Base-by-base conservation (phyloP, 768 basidiomycete genomes). In the Cyclocybe cylindracea region DNA sequence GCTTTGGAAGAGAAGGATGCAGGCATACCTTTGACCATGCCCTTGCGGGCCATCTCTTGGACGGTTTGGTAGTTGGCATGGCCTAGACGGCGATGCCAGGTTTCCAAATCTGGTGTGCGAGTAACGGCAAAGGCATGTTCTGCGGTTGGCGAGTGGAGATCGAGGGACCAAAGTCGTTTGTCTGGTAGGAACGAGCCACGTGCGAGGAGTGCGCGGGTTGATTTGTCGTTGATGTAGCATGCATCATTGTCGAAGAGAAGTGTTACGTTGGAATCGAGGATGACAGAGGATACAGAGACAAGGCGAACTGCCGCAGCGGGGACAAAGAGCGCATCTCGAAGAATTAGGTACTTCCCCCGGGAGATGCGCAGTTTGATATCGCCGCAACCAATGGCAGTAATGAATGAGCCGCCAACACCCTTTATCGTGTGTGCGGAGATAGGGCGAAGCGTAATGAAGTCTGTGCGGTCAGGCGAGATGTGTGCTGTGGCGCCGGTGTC, bases 81-180 rank as follows among this genome's bases (percentile, higher is more conserved):
- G 0, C 66, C 64, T 2, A 72, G 57, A 33, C 54, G 53, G 31
- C 44, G 42, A 45, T 70, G 68, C 69, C 66, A 70, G 4, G 61
- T 65, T 9, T 61, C 51, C 0, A 70, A 36, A 13, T 48, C 50
- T 3, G 59, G 42, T 0, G 41, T 3, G 10, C 33, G 39, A 1
- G 42, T 44, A 0, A 58, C 49, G 8, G 53, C 5, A 35, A 62
- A 39, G 0, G 64, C 55, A 14, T 63, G 64, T 0, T 64, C 59
- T 3, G 53, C 47, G 1, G 39, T 14, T 13, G 51, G 10, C 0
- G 39, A 19, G 8, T 43, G 36, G 14, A 61, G 32, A 29, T 46
- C 47, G 51, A 34, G 14, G 48, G 49, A 5, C n/a, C n/a, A n/a
- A n/a, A n/a, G n/a, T n/a, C n/a, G n/a, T n/a, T n/a, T n/a, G n/a